A percentile compares a stretch with the other conserved stretches of the same genome.
These are phyloP conservation scores for Sphagnum fallax DNA, from an alignment of 228 moss, liverwort and hornwort genomes.

Conservation along the genomic window DNA sequence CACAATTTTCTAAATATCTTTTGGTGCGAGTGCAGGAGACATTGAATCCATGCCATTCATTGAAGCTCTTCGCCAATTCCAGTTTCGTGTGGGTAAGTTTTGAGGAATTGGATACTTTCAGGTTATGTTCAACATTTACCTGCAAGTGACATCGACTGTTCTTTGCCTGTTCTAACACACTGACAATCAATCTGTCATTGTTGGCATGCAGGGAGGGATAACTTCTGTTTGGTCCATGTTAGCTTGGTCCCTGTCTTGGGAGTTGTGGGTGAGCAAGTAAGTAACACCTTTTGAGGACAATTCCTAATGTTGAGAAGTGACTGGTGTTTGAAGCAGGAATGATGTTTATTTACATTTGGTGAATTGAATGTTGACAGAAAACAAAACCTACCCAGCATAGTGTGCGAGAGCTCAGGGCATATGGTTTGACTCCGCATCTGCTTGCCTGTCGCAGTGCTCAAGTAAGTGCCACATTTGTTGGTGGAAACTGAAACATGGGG, in stretches of 20 bases:
- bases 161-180: no score
- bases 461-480: constrained; percentile 18
- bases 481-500: no score
- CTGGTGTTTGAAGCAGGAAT: no score
- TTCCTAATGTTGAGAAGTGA: no score
- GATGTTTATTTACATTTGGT: background rate
- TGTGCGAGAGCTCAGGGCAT: constrained; percentile 79
- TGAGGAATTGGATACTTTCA: no score
- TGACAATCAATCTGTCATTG: background rate
- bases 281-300: no score
- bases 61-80: constrained; percentile 91
- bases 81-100: constrained; percentile 74
- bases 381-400: constrained; percentile 91
- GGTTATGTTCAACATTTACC: no score
- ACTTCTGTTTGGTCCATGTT: constrained; percentile 86
- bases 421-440: constrained; percentile 80
- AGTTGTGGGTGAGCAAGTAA: constrained; percentile 86
- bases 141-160: no score
- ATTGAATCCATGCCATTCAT: constrained; percentile 94
- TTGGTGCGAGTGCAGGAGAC: constrained; percentile 48
- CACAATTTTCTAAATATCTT: no score
- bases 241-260: constrained; percentile 95
- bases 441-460: constrained; percentile 86
- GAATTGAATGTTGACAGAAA: constrained; percentile 38
- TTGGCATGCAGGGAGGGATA: constrained; percentile 29